phyloP scores from a whole-genome alignment of 1,284 basidiomycete species.

The Boletus albobrunnescens region DNA sequence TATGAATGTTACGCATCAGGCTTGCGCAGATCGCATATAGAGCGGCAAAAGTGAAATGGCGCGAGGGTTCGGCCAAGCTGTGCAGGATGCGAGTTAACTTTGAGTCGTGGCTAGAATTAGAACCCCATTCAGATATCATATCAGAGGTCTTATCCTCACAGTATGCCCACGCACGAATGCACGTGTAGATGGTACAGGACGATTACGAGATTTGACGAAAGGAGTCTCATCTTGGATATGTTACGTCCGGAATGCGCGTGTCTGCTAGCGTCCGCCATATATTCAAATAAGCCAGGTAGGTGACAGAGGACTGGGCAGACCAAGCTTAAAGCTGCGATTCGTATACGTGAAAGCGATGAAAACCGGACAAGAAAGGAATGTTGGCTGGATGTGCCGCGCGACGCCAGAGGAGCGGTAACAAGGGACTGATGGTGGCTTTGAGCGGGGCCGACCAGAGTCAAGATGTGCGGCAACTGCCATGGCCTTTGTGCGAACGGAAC shows the following conservation, averaged over 20 bases:
- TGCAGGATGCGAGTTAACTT: constrained; percentile 24
- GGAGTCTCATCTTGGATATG: neutral
- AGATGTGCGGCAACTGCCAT: constrained; percentile 2
- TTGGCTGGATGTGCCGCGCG: neutral
- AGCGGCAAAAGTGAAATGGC: constrained; percentile 11
- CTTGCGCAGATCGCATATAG: constrained; percentile 15
- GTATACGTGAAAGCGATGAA: constrained; percentile 16
- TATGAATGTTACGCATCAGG: constrained; percentile 9
- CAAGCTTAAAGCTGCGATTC: neutral
- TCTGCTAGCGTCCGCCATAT: neutral
- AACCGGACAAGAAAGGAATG: constrained; percentile 3
- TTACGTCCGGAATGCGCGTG: constrained; percentile 20
- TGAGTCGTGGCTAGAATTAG: constrained; percentile 24
- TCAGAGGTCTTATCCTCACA: neutral
- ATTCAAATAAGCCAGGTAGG: constrained; percentile 3
- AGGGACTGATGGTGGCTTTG: constrained; percentile 16
- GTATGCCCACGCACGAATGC: constrained; percentile 7
- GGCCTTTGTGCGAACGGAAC: neutral
- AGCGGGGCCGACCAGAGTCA: constrained; percentile 12
- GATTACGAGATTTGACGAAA: constrained; percentile 20
- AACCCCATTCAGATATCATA: constrained; percentile 11
- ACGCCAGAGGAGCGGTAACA: neutral
- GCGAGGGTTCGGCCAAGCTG: constrained; percentile 12
- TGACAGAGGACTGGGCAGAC: constrained; percentile 2
- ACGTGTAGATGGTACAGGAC: constrained; percentile 3